phyloP scores from a whole-genome alignment of 1,284 basidiomycete species.

The Boletus sp. region DNA sequence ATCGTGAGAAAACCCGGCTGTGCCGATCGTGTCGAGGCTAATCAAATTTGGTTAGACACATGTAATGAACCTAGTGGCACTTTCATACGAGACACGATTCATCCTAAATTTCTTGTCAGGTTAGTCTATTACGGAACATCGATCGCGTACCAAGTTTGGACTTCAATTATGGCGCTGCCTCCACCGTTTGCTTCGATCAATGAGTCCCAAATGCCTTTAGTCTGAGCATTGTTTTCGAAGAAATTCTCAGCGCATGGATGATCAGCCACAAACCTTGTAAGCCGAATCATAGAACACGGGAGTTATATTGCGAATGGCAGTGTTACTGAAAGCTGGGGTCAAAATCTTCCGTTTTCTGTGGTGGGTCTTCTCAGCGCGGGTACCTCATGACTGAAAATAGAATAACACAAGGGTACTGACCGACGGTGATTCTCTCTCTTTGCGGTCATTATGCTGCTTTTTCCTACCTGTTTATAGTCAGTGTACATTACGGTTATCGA shows the following conservation, averaged over 20 bases:
- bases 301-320: slow-evolving; percentile 41
- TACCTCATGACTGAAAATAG: neutral
- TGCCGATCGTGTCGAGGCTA: slow-evolving; percentile 57
- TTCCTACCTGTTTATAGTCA: slow-evolving; percentile 24
- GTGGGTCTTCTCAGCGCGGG: neutral
- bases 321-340: slow-evolving; percentile 46
- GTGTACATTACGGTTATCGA: too few relatives aligned
- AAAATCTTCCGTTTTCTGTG: slow-evolving; percentile 44
- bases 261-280: slow-evolving; percentile 27
- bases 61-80: too few relatives aligned
- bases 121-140: slow-evolving; percentile 10
- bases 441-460: slow-evolving; percentile 19
- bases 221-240: slow-evolving; percentile 28
- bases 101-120: slow-evolving; percentile 38
- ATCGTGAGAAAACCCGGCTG: slow-evolving; percentile 58
- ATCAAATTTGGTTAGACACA: slow-evolving; percentile 24
- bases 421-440: slow-evolving; percentile 25
- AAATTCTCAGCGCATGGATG: neutral
- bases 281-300: slow-evolving; percentile 43
- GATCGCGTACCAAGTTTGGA: slow-evolving; percentile 36
- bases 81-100: slow-evolving; percentile 45
- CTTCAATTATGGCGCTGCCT: slow-evolving; percentile 41
- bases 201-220: slow-evolving; percentile 44
- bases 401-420: neutral
- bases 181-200: slow-evolving; percentile 37